These are phyloP conservation scores for Leccinum subgranulosum DNA, from an alignment of 768 basidiomycete species.

Conservation along the genomic window DNA sequence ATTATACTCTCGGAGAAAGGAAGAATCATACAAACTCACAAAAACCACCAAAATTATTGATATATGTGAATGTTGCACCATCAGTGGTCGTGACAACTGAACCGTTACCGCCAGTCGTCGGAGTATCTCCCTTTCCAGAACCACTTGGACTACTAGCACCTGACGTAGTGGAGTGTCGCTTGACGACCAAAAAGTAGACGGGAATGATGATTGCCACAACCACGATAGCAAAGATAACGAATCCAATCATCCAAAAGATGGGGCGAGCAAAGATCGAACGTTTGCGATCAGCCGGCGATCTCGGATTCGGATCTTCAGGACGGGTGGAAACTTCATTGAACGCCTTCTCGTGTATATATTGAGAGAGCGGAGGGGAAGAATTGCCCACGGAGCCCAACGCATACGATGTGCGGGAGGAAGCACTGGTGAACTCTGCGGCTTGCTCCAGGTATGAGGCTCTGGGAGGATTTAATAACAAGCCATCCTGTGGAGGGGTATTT, in stretches of 20 bases:
- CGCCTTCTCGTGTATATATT: slow-evolving; percentile 9
- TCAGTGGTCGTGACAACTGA: slow-evolving; percentile 60
- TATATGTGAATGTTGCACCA: slow-evolving; percentile 73
- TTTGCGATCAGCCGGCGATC: slow-evolving; percentile 4
- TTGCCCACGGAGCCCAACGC: slow-evolving; percentile 19
- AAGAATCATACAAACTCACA: slow-evolving; percentile 42
- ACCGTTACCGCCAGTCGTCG: slow-evolving; percentile 61
- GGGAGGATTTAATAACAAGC: slow-evolving; percentile 12
- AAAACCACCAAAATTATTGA: slow-evolving; percentile 72
- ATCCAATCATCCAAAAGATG: slow-evolving; percentile 27
- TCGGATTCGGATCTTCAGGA: background rate
- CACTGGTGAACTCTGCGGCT: slow-evolving; percentile 12
- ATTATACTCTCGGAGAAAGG: background rate
- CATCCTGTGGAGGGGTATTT: slow-evolving; percentile 9
- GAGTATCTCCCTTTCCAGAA: slow-evolving; percentile 6
- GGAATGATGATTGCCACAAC: slow-evolving; percentile 42
- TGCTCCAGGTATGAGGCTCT: slow-evolving; percentile 28
- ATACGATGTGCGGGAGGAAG: slow-evolving; percentile 24
- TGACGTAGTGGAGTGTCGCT: slow-evolving; percentile 12
- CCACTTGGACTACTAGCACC: background rate
- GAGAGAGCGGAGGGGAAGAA: slow-evolving; percentile 23
- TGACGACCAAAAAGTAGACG: slow-evolving; percentile 33
- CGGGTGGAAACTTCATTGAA: slow-evolving; percentile 6
- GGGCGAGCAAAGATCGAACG: slow-evolving; percentile 20
- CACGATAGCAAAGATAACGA: slow-evolving; percentile 29